Conservation (phyloP, 2,329 filamentous ascomycete species). For the Trichophyton simii region DNA sequence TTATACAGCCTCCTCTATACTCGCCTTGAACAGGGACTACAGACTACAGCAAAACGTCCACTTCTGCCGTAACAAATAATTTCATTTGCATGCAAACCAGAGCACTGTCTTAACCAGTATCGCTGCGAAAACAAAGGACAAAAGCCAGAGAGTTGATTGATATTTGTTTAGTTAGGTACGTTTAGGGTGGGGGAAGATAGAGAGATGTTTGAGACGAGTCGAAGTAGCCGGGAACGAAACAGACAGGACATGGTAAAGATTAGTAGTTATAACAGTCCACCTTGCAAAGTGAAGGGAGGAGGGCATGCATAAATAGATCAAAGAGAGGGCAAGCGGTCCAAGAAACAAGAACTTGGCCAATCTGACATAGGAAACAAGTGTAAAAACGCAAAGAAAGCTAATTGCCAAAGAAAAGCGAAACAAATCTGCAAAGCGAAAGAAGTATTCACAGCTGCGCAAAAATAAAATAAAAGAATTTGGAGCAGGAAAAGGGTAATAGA, state of each 20-base stretch:
- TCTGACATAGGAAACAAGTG: background rate
- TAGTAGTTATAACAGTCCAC: conserved; percentile 3
- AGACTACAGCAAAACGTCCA: background rate
- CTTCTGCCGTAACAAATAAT: background rate
- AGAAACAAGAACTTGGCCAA: background rate
- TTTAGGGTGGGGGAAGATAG: background rate
- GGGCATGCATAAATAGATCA: background rate
- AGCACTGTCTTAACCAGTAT: background rate
- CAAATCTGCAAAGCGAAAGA: background rate
- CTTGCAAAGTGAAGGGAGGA: background rate
- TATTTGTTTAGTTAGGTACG: background rate
- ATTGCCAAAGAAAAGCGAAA: background rate
- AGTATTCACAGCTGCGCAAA: conserved; percentile 1
- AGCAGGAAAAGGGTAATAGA: background rate
- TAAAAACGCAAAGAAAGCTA: background rate
- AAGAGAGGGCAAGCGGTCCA: background rate
- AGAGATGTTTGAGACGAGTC: background rate
- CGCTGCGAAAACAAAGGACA: background rate
- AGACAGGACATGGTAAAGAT: background rate
- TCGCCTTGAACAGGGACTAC: background rate
- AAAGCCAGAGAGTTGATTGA: background rate
- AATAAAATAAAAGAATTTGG: background rate
- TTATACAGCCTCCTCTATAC: background rate
- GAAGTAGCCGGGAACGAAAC: background rate
- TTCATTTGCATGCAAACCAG: background rate